A percentile compares a stretch with the other conserved stretches of the same genome.
These are phyloP conservation scores for Corylus americana DNA, from an alignment of 306 rosid species.

Conservation along the genomic window DNA sequence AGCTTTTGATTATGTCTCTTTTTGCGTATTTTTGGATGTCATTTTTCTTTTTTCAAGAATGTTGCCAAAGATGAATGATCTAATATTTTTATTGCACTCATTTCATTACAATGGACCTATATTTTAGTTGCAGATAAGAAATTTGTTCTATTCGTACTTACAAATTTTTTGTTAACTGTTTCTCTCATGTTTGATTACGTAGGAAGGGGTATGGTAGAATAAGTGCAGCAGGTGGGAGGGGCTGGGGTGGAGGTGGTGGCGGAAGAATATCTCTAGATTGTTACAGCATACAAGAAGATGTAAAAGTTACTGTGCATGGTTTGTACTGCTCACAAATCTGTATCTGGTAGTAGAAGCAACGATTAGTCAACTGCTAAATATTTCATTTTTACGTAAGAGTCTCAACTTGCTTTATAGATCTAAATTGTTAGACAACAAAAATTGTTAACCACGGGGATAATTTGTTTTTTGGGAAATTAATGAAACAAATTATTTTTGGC, in stretches of 20 bases:
- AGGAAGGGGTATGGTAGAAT: constrained; percentile 93
- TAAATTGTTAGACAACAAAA: constrained; percentile 20
- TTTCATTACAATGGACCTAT: not conserved
- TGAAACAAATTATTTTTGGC: constrained; percentile 6
- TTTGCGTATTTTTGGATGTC: not conserved
- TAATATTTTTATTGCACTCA: not conserved
- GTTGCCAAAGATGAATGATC: not conserved
- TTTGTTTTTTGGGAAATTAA: not conserved
- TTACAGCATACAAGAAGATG: constrained; percentile 96
- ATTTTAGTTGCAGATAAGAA: not conserved
- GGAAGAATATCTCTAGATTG: constrained; percentile 97
- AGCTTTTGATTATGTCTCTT: not conserved
- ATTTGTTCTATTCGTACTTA: constrained; percentile 1
- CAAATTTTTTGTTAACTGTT: constrained; percentile 25
- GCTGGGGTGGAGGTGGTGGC: constrained; percentile 99
- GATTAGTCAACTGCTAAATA: constrained; percentile 15
- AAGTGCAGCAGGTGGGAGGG: constrained; percentile 96
- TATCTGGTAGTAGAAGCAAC: constrained; percentile 26
- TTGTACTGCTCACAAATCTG: constrained; percentile 35
- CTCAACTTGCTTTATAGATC: constrained; percentile 26
- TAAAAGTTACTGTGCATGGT: constrained; percentile 84
- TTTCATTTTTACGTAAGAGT: constrained; percentile 32
- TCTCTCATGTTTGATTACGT: constrained; percentile 32
- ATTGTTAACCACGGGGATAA: constrained; percentile 7
- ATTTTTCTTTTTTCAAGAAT: not conserved